Percentiles rank a stretch among this genome's conserved stretches.
phyloP scores from a whole-genome alignment of 2,329 filamentous ascomycete genomes.

The Sporothrix globosa region DNA sequence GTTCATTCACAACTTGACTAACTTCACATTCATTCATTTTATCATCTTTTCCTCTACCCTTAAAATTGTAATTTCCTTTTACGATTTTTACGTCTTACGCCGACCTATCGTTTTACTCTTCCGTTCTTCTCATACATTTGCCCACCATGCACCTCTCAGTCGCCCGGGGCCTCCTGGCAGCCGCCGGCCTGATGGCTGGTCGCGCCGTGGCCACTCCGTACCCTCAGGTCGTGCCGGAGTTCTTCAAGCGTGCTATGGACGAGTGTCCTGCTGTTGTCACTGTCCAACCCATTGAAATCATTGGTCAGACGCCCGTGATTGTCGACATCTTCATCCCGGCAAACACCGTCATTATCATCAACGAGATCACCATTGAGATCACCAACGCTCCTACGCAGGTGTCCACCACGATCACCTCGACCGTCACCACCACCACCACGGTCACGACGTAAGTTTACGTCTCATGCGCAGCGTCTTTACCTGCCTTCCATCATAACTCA shows the following conservation, averaged over 20 bases:
- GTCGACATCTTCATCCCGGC: constrained; percentile 27
- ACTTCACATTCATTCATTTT: constrained; percentile 7
- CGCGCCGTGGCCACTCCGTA: constrained; percentile 24
- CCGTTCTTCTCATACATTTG: background rate
- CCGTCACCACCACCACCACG: constrained; percentile 32
- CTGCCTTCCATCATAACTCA: background rate
- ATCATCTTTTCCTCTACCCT: background rate
- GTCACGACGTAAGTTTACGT: constrained; percentile 30
- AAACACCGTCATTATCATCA: constrained; percentile 35
- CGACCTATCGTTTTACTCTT: background rate
- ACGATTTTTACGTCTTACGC: background rate
- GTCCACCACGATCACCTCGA: constrained; percentile 31
- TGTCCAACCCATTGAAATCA: constrained; percentile 35
- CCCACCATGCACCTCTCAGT: constrained; percentile 28
- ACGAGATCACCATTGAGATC: constrained; percentile 31
- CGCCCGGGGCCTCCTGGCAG: constrained; percentile 19
- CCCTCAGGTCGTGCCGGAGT: background rate
- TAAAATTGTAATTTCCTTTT: background rate
- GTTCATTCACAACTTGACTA: background rate
- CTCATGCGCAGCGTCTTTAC: no score
- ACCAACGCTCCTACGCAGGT: constrained; percentile 35
- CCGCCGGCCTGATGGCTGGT: constrained; percentile 26
- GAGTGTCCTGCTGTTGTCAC: constrained; percentile 32
- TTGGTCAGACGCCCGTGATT: constrained; percentile 30
- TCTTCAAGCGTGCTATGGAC: constrained; percentile 23